Conservation (phyloP, 352 stramenopile genomes). For the Phytopythium boreale region DNA sequence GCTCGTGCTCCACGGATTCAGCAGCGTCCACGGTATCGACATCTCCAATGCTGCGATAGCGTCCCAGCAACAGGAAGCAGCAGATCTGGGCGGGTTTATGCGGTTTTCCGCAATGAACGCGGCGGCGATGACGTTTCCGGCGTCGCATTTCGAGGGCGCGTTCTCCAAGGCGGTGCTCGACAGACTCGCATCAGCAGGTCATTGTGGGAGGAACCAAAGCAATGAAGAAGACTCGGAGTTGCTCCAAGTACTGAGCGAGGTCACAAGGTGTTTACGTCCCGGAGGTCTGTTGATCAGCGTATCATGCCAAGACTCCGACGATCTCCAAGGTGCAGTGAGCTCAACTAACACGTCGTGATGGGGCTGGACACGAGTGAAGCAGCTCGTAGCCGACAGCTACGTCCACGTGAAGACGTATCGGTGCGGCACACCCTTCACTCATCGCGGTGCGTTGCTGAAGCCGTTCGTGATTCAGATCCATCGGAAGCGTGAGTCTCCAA, state of each 20-base stretch:
- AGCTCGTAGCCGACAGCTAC: neutral
- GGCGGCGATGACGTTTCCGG: neutral
- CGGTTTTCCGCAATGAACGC: neutral
- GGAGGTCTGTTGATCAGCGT: slow-evolving; percentile 2
- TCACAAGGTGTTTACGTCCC: slow-evolving; percentile 3
- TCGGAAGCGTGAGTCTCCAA: neutral
- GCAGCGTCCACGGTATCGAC: slow-evolving; percentile 3
- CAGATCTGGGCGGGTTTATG: neutral
- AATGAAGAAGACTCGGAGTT: neutral
- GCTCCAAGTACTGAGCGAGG: neutral
- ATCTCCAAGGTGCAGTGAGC: neutral
- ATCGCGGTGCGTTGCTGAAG: neutral
- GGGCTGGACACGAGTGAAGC: neutral
- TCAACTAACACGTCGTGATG: neutral
- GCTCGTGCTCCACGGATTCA: slow-evolving; percentile 6
- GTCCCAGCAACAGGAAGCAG: neutral
- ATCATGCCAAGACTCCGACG: neutral
- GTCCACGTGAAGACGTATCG: neutral
- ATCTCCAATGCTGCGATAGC: neutral
- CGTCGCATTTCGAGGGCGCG: neutral
- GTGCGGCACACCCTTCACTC: neutral
- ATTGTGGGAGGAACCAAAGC: neutral
- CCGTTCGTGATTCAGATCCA: neutral
- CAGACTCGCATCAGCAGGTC: neutral
- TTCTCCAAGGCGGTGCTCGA: slow-evolving; percentile 6